Evolutionary conservation across 164 flowering plant genomes (phyloP).

Genomic region (Houttuynia cordata): DNA sequence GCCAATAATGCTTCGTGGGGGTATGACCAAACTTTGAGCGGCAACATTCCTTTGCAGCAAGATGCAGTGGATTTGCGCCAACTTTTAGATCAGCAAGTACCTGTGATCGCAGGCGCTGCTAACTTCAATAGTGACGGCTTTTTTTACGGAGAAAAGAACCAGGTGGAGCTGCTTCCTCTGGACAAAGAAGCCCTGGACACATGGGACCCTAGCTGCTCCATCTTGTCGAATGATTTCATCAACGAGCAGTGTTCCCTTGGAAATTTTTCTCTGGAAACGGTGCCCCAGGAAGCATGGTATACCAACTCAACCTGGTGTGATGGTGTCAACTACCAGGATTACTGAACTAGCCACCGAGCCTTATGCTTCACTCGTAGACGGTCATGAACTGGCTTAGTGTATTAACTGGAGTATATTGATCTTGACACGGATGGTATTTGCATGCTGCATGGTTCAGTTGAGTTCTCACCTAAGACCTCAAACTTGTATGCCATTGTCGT

Average conservation of each 20-base stretch:
- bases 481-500: too few species aligned
- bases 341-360: too few species aligned
- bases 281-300: background rate
- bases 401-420: too few species aligned
- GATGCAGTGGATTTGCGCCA: background rate
- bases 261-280: slow-evolving; percentile 6
- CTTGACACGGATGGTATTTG: too few species aligned
- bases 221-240: slow-evolving; percentile 4
- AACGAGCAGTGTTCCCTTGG: slow-evolving; percentile 5
- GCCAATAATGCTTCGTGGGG: slow-evolving; percentile 6
- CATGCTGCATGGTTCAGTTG: too few species aligned
- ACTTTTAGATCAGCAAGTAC: background rate
- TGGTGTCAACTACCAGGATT: background rate
- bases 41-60: background rate
- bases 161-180: slow-evolving; percentile 8
- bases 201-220: slow-evolving; percentile 9
- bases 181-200: slow-evolving; percentile 5
- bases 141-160: slow-evolving; percentile 8
- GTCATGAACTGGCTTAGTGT: too few species aligned
- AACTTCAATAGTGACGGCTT: background rate
- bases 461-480: too few species aligned
- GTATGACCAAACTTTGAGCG: slow-evolving; percentile 1
- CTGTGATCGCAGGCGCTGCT: background rate
- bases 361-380: too few species aligned
- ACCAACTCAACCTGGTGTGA: background rate